Evolutionary conservation across 1,284 basidiomycete species (phyloP).

Genomic region (Fistulinella staudtii): DNA sequence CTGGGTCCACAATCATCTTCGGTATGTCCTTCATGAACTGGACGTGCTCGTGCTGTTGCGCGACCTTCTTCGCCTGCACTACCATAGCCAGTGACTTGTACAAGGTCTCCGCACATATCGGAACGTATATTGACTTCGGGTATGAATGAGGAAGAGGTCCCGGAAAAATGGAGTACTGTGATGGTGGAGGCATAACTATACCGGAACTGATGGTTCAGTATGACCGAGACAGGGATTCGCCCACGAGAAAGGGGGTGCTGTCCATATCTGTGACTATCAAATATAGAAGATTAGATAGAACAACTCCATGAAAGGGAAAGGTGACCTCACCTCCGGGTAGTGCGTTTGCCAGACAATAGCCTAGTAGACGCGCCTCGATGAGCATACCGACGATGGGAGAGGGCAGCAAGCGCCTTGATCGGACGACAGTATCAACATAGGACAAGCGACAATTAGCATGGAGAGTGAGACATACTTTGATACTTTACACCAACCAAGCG

Average conservation of each 20-base stretch:
- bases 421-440: slow-evolving; percentile 11
- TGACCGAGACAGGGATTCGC: no score
- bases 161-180: slow-evolving; percentile 48
- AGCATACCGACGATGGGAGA: slow-evolving; percentile 69
- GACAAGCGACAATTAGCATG: slow-evolving; percentile 9
- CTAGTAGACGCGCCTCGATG: slow-evolving; percentile 49
- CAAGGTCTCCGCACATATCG: slow-evolving; percentile 58
- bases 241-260: no score
- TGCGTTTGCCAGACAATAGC: slow-evolving; percentile 22
- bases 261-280: slow-evolving; percentile 3
- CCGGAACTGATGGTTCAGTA: no score
- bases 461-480: slow-evolving; percentile 50
- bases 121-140: slow-evolving; percentile 32
- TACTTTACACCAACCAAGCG: slow-evolving; percentile 72
- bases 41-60: slow-evolving; percentile 36
- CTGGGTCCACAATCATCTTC: no score
- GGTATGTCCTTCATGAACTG: no score
- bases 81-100: slow-evolving; percentile 65
- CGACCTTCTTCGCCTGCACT: slow-evolving; percentile 55
- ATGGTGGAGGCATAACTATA: slow-evolving; percentile 41
- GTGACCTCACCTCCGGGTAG: slow-evolving; percentile 22
- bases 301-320: not conserved
- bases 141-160: slow-evolving; percentile 77
- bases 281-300: slow-evolving; percentile 5
- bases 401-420: slow-evolving; percentile 66